A percentile compares a stretch with the other conserved stretches of the same genome.
These are phyloP conservation scores for Beverwykella pulmonaria DNA, from an alignment of 495 filamentous ascomycete species.

Conservation along the genomic window DNA sequence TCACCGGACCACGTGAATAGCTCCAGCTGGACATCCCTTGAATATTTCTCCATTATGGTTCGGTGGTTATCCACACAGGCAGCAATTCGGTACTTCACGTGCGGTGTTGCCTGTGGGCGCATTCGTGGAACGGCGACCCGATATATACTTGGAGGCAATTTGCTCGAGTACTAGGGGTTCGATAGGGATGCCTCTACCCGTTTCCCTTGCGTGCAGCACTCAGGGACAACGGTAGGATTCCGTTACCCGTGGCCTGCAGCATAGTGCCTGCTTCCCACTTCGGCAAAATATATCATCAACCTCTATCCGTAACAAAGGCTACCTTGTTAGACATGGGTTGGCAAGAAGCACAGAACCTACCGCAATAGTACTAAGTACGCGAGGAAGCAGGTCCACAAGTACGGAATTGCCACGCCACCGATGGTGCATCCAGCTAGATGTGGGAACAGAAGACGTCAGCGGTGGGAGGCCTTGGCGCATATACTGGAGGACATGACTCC, in stretches of 20 bases:
- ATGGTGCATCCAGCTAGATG: not conserved
- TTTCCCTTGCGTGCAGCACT: not conserved
- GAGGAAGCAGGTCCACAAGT: not conserved
- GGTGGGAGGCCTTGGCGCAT: slow-evolving; percentile 9
- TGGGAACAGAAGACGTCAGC: not conserved
- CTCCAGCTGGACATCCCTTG: not conserved
- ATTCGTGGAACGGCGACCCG: too few relatives aligned
- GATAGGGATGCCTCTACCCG: not conserved
- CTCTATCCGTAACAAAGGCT: not conserved
- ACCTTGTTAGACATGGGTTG: too few relatives aligned
- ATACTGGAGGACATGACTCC: not conserved
- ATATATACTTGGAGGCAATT: too few relatives aligned
- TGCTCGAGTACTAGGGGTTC: too few relatives aligned
- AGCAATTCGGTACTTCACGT: too few relatives aligned
- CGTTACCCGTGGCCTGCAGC: not conserved
- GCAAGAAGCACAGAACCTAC: too few relatives aligned
- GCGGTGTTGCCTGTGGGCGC: too few relatives aligned
- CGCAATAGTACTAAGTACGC: too few relatives aligned
- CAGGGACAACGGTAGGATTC: not conserved
- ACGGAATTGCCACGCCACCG: not conserved
- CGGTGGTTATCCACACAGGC: too few relatives aligned
- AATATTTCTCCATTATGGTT: too few relatives aligned
- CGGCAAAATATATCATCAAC: not conserved
- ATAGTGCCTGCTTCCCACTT: not conserved
- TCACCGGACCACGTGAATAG: slow-evolving; percentile 1